Evolutionary conservation across 257 asterid species (phyloP), one percentile per base, ranked within the genome.

Genomic region (Jacaranda copaia): DNA sequence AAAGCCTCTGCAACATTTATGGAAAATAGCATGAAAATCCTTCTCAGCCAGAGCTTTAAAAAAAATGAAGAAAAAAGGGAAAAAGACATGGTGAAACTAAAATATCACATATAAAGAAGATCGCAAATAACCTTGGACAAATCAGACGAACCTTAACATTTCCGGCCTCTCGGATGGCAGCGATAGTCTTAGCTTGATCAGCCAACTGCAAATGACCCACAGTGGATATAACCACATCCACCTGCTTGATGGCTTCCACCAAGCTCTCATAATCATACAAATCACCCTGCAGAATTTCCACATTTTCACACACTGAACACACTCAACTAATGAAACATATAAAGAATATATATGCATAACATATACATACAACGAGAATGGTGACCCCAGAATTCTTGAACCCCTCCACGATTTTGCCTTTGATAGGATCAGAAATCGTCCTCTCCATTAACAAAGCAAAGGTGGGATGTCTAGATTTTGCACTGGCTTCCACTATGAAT

Each of bases 381-480:
- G 82, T 89, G 68, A 85, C 96, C 0, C 97, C 96, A 6, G 82
- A 83, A 6, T 80, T 79, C 79, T 92, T 91, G 90, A 91, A 92
- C 4, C 83, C 83, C 8, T 90, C 85, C 2, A 91, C 62, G 78
- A 91, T 59, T 48, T 86, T 79, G 49, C 87, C 88, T 67, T 94
- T 94, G 11, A 55, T 91, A n/a, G 98, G 94, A 60, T 94, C 91
- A 36, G 86, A 74, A 58, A 87, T 6, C 1, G 96, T 72, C 82
- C 49, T 64, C 65, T 91, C 91, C 74, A 96, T 82, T 9, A 88
- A 75, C 68, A 91, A 68, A 19, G 85, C 91, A 40, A 87, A 91
- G 4, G 99, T 94, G n/a, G 97, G 92, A 78, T 92, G 93, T 3
- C 91, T 95, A 35, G 87, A 79, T 69, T 88, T 91, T 0, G 85